Conservation (phyloP, 352 stramenopile species). For the Pythium aphanidermatum region DNA sequence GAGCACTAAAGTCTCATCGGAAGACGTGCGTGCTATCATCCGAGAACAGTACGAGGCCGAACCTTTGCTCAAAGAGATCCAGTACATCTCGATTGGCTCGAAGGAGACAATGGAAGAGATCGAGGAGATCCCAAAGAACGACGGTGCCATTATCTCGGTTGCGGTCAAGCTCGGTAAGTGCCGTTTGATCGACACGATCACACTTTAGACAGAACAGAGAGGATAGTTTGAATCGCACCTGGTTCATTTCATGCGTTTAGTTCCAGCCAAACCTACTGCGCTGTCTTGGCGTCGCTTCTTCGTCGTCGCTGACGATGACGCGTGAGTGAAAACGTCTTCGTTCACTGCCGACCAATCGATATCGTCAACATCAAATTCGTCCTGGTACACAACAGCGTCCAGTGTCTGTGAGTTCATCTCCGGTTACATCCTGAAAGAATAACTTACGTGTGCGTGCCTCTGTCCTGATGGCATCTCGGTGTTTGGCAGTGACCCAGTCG, state of each 20-base stretch:
- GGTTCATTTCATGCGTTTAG: conserved; percentile 14
- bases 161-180: conserved; percentile 94
- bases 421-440: too few relatives aligned
- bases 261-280: too few relatives aligned
- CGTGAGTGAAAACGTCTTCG: conserved; percentile 17
- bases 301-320: neutral
- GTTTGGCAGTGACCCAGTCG: too few relatives aligned
- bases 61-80: conserved; percentile 89
- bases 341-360: conserved; percentile 61
- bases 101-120: conserved; percentile 94
- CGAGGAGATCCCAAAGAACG: conserved; percentile 44
- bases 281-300: too few relatives aligned
- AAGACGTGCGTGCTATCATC: conserved; percentile 41
- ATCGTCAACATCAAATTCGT: conserved; percentile 38
- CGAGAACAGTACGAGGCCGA: conserved; percentile 66
- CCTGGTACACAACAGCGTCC: neutral
- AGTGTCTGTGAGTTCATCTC: too few relatives aligned
- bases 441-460: too few relatives aligned
- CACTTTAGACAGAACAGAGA: conserved; percentile 34
- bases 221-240: neutral
- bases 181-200: conserved; percentile 97
- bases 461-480: too few relatives aligned
- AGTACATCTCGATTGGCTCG: conserved; percentile 96
- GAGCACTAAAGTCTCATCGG: conserved; percentile 21
- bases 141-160: conserved; percentile 91